phyloP scores from a whole-genome alignment of 2,329 filamentous ascomycete genomes.

The Colletotrichum sp. region DNA sequence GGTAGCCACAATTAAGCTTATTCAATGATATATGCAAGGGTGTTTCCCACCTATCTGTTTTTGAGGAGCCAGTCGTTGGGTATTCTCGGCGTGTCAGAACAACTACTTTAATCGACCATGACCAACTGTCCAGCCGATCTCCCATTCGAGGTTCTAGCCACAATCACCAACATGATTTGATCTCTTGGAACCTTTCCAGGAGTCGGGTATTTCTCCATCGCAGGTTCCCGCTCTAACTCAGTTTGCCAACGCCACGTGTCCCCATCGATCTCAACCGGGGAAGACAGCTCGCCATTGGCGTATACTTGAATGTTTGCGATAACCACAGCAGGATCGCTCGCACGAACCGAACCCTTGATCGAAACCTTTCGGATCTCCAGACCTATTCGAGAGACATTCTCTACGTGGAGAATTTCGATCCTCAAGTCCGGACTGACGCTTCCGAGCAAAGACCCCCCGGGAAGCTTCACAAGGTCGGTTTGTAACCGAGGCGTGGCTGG shows the following conservation, averaged over 20 bases:
- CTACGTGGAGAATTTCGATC: background rate
- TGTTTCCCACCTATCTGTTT: background rate
- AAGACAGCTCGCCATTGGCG: background rate
- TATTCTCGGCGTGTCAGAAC: background rate
- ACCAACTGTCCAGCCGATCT: background rate
- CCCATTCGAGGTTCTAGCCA: background rate
- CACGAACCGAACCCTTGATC: background rate
- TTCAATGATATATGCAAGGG: background rate
- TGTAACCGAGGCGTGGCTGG: background rate
- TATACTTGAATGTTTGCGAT: background rate
- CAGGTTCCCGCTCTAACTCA: background rate
- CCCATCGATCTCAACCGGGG: background rate
- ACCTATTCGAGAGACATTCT: background rate
- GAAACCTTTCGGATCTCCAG: background rate
- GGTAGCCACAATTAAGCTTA: background rate
- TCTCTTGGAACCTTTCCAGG: background rate
- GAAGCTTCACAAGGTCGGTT: background rate
- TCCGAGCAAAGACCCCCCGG: background rate
- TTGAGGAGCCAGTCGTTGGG: background rate
- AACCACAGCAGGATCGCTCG: background rate
- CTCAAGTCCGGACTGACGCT: background rate
- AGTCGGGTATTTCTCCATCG: background rate
- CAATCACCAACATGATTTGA: constrained; percentile 3
- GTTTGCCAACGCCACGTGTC: background rate
- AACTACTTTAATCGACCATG: background rate